A percentile compares a stretch with the other conserved stretches of the same genome.
Evolutionary conservation across 495 filamentous ascomycete species (phyloP).

Genomic region (Letharia lupina): DNA sequence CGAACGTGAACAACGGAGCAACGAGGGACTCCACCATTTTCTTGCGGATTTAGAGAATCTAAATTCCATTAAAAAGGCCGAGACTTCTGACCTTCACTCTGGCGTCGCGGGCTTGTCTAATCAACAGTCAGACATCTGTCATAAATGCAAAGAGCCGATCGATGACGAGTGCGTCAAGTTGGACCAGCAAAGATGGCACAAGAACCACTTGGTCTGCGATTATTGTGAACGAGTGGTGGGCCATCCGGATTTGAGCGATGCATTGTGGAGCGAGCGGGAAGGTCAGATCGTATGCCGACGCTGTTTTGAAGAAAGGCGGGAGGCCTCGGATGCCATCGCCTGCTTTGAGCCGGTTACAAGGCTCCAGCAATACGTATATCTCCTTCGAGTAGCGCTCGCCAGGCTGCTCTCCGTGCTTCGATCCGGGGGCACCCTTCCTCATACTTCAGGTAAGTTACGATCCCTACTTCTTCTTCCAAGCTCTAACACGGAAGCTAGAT

Average conservation of each 20-base stretch:
- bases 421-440: conserved; percentile 67
- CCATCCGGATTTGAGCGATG: conserved; percentile 47
- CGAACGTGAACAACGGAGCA: conserved; percentile 68
- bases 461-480: not conserved
- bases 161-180: conserved; percentile 81
- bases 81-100: conserved; percentile 61
- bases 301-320: conserved; percentile 47
- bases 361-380: conserved; percentile 87
- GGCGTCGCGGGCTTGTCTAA: conserved; percentile 69
- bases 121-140: conserved; percentile 72
- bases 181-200: conserved; percentile 72
- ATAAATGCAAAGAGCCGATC: conserved; percentile 71
- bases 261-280: conserved; percentile 56
- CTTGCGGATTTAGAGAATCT: conserved; percentile 70
- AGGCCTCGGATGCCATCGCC: conserved; percentile 40
- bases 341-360: conserved; percentile 63
- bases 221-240: conserved; percentile 68
- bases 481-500: conserved; percentile 37
- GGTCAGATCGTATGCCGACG: conserved; percentile 58
- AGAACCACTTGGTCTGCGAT: conserved; percentile 66
- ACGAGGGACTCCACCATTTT: conserved; percentile 70
- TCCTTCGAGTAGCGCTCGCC: conserved; percentile 85
- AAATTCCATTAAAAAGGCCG: conserved; percentile 61
- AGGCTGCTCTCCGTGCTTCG: conserved; percentile 80
- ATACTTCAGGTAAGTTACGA: conserved; percentile 51